These are phyloP conservation scores for Daedaleopsis nitida DNA, from an alignment of 768 basidiomycete genomes.

Conservation along the genomic window DNA sequence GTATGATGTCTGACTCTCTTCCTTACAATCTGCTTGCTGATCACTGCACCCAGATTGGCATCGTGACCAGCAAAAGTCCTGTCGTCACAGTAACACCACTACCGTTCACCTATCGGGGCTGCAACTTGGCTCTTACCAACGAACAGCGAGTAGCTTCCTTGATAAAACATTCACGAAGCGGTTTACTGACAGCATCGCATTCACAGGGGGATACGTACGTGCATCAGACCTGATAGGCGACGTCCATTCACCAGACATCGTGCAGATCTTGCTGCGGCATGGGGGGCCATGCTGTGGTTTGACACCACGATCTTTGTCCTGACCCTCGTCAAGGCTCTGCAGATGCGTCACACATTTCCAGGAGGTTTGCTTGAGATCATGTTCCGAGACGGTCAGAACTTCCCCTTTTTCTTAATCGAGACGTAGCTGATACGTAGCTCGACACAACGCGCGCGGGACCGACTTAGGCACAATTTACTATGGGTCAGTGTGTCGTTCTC, in stretches of 20 bases:
- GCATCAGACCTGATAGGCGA: neutral
- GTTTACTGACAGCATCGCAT: neutral
- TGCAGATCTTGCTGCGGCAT: constrained; percentile 21
- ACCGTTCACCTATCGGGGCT: constrained; percentile 6
- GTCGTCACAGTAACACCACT: neutral
- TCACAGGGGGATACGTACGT: constrained; percentile 15
- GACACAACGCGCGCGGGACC: neutral
- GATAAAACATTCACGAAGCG: neutral
- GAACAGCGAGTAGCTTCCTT: constrained; percentile 8
- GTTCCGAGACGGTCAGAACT: constrained; percentile 17
- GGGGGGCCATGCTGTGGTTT: constrained; percentile 20
- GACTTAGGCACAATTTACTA: constrained; percentile 20
- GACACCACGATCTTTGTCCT: constrained; percentile 18
- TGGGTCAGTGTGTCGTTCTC: neutral
- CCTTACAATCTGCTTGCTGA: too few species aligned
- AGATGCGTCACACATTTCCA: constrained; percentile 6
- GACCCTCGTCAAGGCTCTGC: constrained; percentile 13
- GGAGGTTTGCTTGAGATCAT: constrained; percentile 15
- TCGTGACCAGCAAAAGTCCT: constrained; percentile 3
- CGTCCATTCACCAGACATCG: neutral
- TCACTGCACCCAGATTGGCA: neutral
- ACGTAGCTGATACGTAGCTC: neutral
- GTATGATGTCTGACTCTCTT: neutral
- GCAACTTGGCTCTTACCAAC: constrained; percentile 14
- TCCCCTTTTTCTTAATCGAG: too few species aligned